Conservation (phyloP, 2,329 filamentous ascomycete genomes). For the Fusarium mexicanum region DNA sequence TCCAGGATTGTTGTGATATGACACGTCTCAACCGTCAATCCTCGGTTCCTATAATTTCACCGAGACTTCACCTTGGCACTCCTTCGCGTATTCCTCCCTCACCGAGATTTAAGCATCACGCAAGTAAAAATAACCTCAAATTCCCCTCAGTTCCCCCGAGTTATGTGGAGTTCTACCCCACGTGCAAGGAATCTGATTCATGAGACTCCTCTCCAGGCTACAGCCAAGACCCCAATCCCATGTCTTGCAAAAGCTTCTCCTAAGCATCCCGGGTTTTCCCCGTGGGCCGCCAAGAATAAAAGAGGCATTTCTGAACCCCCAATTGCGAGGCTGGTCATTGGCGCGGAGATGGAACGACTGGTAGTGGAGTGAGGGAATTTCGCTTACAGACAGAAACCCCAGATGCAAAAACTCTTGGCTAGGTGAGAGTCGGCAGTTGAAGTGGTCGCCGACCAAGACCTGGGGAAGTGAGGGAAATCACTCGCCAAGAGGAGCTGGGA, state of each 20-base stretch:
- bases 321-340: neutral
- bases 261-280: neutral
- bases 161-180: neutral
- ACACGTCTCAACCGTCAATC: neutral
- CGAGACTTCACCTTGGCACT: neutral
- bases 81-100: neutral
- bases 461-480: neutral
- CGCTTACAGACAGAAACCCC: neutral
- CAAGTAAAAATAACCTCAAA: neutral
- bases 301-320: slow-evolving; percentile 10
- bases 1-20: fast-evolving
- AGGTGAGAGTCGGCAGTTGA: slow-evolving; percentile 3
- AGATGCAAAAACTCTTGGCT: neutral
- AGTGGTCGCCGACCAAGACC: slow-evolving; percentile 1
- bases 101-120: neutral
- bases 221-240: neutral
- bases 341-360: neutral
- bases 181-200: slow-evolving; percentile 3
- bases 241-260: neutral
- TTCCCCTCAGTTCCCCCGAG: neutral
- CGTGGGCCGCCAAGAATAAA: neutral
- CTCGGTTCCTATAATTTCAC: neutral
- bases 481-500: slow-evolving; percentile 7
- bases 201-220: neutral
- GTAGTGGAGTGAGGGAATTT: neutral